Percentiles rank a stretch among this genome's conserved stretches.
phyloP scores from a whole-genome alignment of 2,329 filamentous ascomycete species.

The Phaeosphaeria sp. region DNA sequence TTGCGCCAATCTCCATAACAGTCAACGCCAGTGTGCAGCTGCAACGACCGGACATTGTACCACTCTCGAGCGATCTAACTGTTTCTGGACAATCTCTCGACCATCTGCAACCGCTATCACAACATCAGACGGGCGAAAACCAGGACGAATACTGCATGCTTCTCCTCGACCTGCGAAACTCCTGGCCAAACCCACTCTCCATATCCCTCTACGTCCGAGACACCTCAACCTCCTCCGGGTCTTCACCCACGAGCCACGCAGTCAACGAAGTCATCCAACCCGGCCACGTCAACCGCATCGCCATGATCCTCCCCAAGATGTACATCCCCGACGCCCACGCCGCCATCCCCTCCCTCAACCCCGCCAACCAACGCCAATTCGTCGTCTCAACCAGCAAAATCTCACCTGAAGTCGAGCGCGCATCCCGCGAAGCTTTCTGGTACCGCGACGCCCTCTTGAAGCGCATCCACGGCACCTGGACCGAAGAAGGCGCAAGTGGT shows the following conservation, averaged over 20 bases:
- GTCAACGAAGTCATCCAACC: conserved; percentile 60
- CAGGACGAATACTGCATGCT: conserved; percentile 75
- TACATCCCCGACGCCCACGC: conserved; percentile 79
- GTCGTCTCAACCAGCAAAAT: conserved; percentile 83
- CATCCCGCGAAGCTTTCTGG: conserved; percentile 86
- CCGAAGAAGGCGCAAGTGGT: conserved; percentile 56
- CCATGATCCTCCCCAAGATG: conserved; percentile 77
- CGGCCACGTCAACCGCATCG: conserved; percentile 72
- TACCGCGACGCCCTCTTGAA: conserved; percentile 83
- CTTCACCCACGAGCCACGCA: not conserved
- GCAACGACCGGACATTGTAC: conserved; percentile 77
- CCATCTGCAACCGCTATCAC: conserved; percentile 52
- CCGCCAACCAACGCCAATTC: conserved; percentile 86
- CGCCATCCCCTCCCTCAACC: conserved; percentile 80
- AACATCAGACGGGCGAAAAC: conserved; percentile 51
- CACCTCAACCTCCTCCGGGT: conserved; percentile 20
- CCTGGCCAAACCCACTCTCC: conserved; percentile 82
- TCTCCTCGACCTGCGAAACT: conserved; percentile 84
- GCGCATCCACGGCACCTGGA: conserved; percentile 75
- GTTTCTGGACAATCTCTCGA: not conserved
- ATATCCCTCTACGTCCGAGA: conserved; percentile 64
- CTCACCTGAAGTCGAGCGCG: conserved; percentile 78
- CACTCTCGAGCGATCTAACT: conserved; percentile 73
- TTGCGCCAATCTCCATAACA: conserved; percentile 81
- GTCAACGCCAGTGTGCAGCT: conserved; percentile 92